Percentiles rank a stretch among this genome's conserved stretches.
phyloP scores from a whole-genome alignment of 495 filamentous ascomycete species.

The Penicillium malachiteum region DNA sequence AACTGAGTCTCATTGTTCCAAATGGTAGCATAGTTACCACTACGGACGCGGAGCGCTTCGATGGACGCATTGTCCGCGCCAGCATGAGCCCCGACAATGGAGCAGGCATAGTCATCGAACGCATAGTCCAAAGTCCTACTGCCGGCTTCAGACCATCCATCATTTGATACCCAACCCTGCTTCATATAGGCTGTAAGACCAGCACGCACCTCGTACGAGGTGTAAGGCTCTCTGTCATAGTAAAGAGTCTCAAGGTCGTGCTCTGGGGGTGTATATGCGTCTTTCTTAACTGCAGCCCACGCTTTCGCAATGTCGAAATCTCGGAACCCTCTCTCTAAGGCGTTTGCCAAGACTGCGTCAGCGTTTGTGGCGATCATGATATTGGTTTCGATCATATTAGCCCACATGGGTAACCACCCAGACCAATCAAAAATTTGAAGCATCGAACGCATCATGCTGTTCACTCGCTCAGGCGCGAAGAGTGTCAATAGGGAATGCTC shows the following conservation, averaged over 20 bases:
- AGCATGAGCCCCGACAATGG: slow-evolving; percentile 19
- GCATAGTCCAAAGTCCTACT: slow-evolving; percentile 30
- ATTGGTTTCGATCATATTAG: slow-evolving; percentile 28
- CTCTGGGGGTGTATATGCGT: slow-evolving; percentile 26
- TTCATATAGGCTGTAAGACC: slow-evolving; percentile 27
- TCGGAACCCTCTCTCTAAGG: slow-evolving; percentile 24
- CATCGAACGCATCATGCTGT: slow-evolving; percentile 29
- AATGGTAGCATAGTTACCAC: slow-evolving; percentile 19
- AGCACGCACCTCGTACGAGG: slow-evolving; percentile 24
- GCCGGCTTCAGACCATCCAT: slow-evolving; percentile 26
- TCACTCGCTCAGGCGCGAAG: slow-evolving; percentile 27
- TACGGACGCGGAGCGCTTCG: slow-evolving; percentile 11
- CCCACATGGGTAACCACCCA: slow-evolving; percentile 31
- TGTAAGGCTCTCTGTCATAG: slow-evolving; percentile 27
- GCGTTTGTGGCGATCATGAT: slow-evolving; percentile 34
- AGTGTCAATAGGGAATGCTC: slow-evolving; percentile 26
- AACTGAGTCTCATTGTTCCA: slow-evolving; percentile 33
- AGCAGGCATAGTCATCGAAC: slow-evolving; percentile 28
- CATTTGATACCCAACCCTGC: slow-evolving; percentile 29
- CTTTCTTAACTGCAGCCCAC: slow-evolving; percentile 24
- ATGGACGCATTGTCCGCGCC: slow-evolving; percentile 8
- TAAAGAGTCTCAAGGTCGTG: slow-evolving; percentile 21
- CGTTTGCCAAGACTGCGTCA: slow-evolving; percentile 26
- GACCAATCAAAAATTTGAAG: slow-evolving; percentile 29
- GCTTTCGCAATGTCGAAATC: slow-evolving; percentile 21